Conservation (phyloP, 306 rosid species). For the Lathyrus aphaca region DNA sequence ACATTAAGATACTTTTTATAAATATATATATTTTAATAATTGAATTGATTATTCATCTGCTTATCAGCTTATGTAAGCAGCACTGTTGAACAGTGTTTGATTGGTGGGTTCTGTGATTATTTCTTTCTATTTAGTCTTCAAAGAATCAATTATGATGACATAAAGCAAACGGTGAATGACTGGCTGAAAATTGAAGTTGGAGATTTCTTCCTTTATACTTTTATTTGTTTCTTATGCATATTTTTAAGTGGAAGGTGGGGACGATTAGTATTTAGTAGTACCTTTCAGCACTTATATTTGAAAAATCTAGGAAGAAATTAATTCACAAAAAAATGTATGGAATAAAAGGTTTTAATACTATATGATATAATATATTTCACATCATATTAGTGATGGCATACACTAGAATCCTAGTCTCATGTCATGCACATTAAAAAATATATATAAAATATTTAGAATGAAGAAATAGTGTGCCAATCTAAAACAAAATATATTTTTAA, state of each 20-base stretch:
- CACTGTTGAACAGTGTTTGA: neutral
- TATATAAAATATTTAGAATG: no score
- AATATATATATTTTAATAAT: neutral
- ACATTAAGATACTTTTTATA: neutral
- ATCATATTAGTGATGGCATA: no score
- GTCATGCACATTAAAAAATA: no score
- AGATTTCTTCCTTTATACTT: neutral
- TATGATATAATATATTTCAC: no score
- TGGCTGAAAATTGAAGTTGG: constrained; percentile 19
- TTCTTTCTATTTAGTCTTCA: neutral
- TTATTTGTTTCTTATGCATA: constrained; percentile 1
- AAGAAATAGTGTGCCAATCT: no score
- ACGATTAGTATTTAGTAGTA: neutral
- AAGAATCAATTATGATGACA: constrained; percentile 9
- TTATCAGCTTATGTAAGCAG: constrained; percentile 27
- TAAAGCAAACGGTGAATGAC: neutral
- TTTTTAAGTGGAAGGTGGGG: neutral
- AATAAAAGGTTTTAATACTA: no score
- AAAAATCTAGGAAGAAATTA: neutral
- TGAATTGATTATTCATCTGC: constrained; percentile 29
- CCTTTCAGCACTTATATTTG: neutral
- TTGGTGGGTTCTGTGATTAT: neutral
- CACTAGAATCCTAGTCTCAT: no score
- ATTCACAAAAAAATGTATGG: neutral
- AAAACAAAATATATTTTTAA: no score